phyloP scores from a whole-genome alignment of 352 stramenopile genomes.

The Pythium utonaiense region DNA sequence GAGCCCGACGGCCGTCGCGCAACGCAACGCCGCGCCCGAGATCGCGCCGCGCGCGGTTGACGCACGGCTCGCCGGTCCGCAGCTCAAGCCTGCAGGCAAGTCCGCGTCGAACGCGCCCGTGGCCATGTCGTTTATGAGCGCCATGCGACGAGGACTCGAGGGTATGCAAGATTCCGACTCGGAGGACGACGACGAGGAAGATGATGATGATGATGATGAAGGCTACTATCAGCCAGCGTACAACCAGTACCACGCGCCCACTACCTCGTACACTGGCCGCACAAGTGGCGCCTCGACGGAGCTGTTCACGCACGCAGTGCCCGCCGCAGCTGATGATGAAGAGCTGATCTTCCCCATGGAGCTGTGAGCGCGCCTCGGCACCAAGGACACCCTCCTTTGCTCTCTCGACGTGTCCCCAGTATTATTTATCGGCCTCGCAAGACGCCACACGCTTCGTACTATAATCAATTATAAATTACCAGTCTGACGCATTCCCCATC shows the following conservation, averaged over 20 bases:
- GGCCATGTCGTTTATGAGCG: constrained; percentile 21
- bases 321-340: constrained; percentile 9
- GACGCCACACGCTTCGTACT: neutral
- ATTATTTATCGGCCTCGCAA: constrained; percentile 5
- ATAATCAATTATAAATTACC: constrained; percentile 9
- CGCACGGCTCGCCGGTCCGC: neutral
- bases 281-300: neutral
- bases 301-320: neutral
- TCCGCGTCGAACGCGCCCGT: neutral
- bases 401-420: neutral
- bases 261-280: constrained; percentile 15
- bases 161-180: constrained; percentile 5
- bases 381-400: neutral
- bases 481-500: neutral
- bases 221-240: constrained; percentile 24
- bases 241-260: constrained; percentile 22
- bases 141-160: constrained; percentile 20
- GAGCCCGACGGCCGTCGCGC: constrained; percentile 11
- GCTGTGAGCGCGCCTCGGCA: neutral
- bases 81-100: neutral
- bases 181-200: constrained; percentile 18
- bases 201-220: constrained; percentile 16
- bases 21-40: constrained; percentile 1
- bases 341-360: constrained; percentile 26
- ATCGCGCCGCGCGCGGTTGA: constrained; percentile 10